Base-by-base conservation (phyloP, 2,329 filamentous ascomycete genomes). In the Scopulariopsis brevicaulis region DNA sequence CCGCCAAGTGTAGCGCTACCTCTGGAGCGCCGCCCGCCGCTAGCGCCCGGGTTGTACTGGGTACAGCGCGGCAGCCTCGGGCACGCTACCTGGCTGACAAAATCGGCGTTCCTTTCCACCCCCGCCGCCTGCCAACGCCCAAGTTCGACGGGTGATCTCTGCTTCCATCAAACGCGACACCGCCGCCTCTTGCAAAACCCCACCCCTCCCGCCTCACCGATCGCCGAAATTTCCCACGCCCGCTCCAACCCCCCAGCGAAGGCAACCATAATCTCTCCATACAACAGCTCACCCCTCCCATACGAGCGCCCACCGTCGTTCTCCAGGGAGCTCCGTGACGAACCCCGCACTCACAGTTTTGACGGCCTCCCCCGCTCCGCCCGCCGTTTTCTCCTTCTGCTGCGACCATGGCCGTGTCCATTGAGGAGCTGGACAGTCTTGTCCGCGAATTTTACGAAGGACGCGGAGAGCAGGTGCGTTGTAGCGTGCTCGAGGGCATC, bases 381-480 rank as follows among this genome's bases (percentile, higher is more conserved):
- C 48, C 54, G 54, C 48, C 35, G 32, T 37, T 50, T 52, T 32
- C 32, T 57, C 54, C 40, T 28, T 37, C 52, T 66, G 66, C 65
- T 66, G 66, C 65, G 65, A 76, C 71, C 73, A 86, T 86, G 84
- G 78, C 83, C 71, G 77, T 83, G 71, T 78, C 88, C 68, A 93
- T 99, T 74, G 85, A 88, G 74, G 94, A 99, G 84, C 85, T 99
- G 79, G 94, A 99, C 83, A 86, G 81, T 74, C 94, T 91, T 65
- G 93, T 97, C 81, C 92, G 89, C 73, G 85, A 90, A 78, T 97
- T 99, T 77, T 99, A 96, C 70, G 93, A 97, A 77, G 92, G 92
- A 71, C 89, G 93, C 73, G 94, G 94, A 67, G 90, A 96, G 61
- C 83, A 91, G 79, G 91, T 96, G 79, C 68, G 86, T 76, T 32